Base-by-base conservation (phyloP, 306 rosid species). In the Gillenia trifoliata region DNA sequence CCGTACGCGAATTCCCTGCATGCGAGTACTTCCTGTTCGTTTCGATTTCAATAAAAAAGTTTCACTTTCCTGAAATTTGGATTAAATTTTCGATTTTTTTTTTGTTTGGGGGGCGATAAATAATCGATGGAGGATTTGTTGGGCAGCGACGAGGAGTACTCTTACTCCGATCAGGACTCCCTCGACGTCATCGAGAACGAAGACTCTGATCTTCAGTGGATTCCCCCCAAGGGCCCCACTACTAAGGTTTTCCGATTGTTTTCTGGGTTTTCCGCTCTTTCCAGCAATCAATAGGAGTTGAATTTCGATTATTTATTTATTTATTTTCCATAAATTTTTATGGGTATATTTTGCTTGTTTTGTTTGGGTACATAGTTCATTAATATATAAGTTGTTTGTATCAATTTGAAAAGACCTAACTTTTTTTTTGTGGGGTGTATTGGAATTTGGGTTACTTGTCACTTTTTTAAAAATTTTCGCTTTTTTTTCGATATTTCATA, bases 141-240 rank as follows among this genome's bases (percentile, higher is more conserved):
- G 33, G 82, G 81, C 88, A 84, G 86, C 78, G 93, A 92, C 11
- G 97, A 86, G 4, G 95, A 88, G 22, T 88, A 64, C 36, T 83
- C 16, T 8, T 80, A 79, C 86, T 89, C 97, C 85, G 92, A 92
- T 89, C 90, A 81, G 38, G 94, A 88, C 0, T 91, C 88, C 23
- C 75, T 76, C 12, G 85, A 91, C 8, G 89, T 77, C 26, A 70
- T 77, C 26, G 91, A 76, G 40, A 89, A 85, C 77, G 94, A 91
- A 5, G 96, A 85, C 47, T 50, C 75, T 54, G 87, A 82, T 77
- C 59, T 47, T 67, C 80, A 77, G 29, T 75, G 85, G 75, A 80
- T 64, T 40, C 65, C 86, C 70, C 38, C 89, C 2, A 89, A 87
- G 90, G 86, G 81, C 69, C 75, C 96, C 80, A 60, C 92, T 13